Base-by-base conservation (phyloP, 1,284 basidiomycete genomes). In the Sporisorium exsertum region DNA sequence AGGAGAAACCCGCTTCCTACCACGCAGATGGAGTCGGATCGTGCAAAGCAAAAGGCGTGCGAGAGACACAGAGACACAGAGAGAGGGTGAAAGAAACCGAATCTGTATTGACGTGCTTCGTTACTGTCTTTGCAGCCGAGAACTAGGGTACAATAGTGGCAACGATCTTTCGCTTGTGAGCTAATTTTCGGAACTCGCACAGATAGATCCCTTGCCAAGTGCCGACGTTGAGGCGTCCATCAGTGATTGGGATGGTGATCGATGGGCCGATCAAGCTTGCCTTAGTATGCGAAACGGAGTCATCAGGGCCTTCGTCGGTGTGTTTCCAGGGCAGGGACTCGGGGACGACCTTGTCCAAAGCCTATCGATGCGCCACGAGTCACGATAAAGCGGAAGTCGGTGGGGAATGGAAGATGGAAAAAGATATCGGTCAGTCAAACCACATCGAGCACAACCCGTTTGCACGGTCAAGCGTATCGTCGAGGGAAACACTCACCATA, bases 121-220 rank as follows among this genome's bases (percentile, higher is more conserved):
- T 12, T 9, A 29, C 55, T 20, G 27, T 15, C 12, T 24, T 12
- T 12, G 4, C 20, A 35, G 32, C 35, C 20, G 13, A 9, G 5
- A 26, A 42, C 52, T 45, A 84, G 32, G 83, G 77, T 90, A 94
- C 78, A 63, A 94, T 90, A 3, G 93, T 94, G n/a, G 93, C 93
- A 29, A 94, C 92, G 52, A 94, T 87, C 37, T 87, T 88, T 64
- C 93, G 88, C 16, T 88, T 87, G 83, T 93, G 92, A 9, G 90
- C 85, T 54, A 87, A 78, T 72, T 91, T 88, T 69, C 93, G 88
- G 84, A 94, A 94, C 84, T 94, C 93, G 6, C 91, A 91, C 51
- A 94, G 88, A 81, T 94, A 94, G 40, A 73, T 49, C 89, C 92
- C 93, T 89, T 96, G 94, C 94, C 94, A 97, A 20, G 93, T 95